Conservation (phyloP, 768 basidiomycete species). For the Pisolithus sp. region DNA sequence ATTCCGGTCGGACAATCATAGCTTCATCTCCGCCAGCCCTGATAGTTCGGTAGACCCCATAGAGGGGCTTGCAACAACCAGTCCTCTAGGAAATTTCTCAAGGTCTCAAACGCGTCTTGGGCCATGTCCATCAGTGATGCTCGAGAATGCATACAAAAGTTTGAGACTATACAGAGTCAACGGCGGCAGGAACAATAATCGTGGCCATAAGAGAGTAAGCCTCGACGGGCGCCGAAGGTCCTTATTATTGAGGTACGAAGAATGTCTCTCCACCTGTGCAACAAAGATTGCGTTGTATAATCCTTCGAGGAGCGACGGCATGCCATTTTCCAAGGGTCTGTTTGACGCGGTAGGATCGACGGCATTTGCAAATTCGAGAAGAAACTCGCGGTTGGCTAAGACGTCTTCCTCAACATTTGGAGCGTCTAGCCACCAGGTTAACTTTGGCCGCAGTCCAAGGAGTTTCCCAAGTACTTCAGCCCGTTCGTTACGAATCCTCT, state of each 20-base stretch:
- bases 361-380: conserved; percentile 17
- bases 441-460: conserved; percentile 43
- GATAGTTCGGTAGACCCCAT: conserved; percentile 76
- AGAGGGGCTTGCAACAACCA: conserved; percentile 88
- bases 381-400: conserved; percentile 7
- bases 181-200: conserved; percentile 70
- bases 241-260: conserved; percentile 23
- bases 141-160: conserved; percentile 52
- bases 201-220: conserved; percentile 75
- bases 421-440: conserved; percentile 31
- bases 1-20: conserved; percentile 72
- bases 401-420: background rate
- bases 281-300: conserved; percentile 16
- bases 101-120: conserved; percentile 57
- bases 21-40: conserved; percentile 72
- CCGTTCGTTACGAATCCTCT: conserved; percentile 58
- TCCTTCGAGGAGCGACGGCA: conserved; percentile 9
- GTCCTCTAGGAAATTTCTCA: conserved; percentile 64
- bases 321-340: conserved; percentile 7
- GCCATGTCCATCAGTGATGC: conserved; percentile 50
- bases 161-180: conserved; percentile 46
- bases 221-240: conserved; percentile 61
- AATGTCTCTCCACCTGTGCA: conserved; percentile 25
- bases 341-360: conserved; percentile 14
- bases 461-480: conserved; percentile 65